A percentile compares a stretch with the other conserved stretches of the same genome.
phyloP scores from a whole-genome alignment of 805 yeast species.

The Ogataea sp. region DNA sequence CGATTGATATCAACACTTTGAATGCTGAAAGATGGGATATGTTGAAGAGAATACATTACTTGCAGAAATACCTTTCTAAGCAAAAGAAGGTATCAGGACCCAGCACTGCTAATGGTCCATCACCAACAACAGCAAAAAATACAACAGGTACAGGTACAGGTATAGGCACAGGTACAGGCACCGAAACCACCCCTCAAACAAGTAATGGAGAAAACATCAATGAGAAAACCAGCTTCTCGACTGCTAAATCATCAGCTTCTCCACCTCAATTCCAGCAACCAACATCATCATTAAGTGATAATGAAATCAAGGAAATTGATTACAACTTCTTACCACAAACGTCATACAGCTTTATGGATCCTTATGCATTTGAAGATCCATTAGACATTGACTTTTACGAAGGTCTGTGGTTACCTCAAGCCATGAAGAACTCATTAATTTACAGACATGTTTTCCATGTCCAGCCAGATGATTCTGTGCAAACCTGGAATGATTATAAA shows the following conservation, averaged over 20 bases:
- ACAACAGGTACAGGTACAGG: neutral
- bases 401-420: constrained; percentile 78
- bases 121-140: neutral
- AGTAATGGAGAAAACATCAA: no score
- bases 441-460: constrained; percentile 82
- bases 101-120: neutral
- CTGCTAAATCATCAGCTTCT: neutral
- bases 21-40: constrained; percentile 61
- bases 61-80: constrained; percentile 47
- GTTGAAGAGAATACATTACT: constrained; percentile 60
- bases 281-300: constrained; percentile 32
- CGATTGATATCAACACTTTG: constrained; percentile 27
- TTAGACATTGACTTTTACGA: constrained; percentile 72
- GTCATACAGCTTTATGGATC: constrained; percentile 55
- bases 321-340: constrained; percentile 27
- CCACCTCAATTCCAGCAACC: no score
- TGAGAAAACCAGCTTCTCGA: no score
- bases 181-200: neutral
- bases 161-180: neutral
- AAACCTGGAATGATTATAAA: constrained; percentile 85
- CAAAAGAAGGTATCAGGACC: neutral
- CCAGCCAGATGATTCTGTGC: constrained; percentile 92
- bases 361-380: constrained; percentile 86
- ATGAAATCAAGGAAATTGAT: constrained; percentile 32
- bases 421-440: constrained; percentile 73